A percentile compares a stretch with the other conserved stretches of the same genome.
phyloP scores from a whole-genome alignment of 345 rosid genomes.

The Psidium friedrichsthalianum region DNA sequence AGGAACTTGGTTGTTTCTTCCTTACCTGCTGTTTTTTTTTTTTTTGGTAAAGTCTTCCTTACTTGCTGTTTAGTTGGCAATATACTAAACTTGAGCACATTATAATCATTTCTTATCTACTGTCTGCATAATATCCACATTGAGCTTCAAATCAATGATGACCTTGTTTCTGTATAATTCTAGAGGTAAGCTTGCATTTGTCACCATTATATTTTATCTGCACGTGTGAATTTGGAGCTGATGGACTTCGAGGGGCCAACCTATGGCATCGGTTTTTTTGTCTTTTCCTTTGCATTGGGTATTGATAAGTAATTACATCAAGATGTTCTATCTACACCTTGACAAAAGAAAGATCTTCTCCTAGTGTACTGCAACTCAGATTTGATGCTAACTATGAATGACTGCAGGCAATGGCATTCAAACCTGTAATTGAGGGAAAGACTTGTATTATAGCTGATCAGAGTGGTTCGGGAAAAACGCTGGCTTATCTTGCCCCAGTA shows the following conservation, averaged over 20 bases:
- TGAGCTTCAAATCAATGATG: neutral
- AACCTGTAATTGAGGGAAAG: constrained; percentile 57
- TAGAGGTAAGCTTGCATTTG: neutral
- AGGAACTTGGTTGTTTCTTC: neutral
- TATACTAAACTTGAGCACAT: neutral
- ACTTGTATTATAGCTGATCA: constrained; percentile 91
- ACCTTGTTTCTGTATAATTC: neutral
- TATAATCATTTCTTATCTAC: neutral
- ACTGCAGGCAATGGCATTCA: constrained; percentile 82
- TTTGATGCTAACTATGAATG: constrained; percentile 1
- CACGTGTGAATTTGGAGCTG: neutral
- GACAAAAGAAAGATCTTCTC: neutral
- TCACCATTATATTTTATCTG: neutral
- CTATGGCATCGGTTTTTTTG: neutral
- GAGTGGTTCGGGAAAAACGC: constrained; percentile 97
- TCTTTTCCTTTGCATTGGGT: neutral
- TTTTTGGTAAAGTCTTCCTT: too few species aligned
- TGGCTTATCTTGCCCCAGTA: constrained; percentile 78
- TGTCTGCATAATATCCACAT: neutral
- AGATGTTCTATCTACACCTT: neutral
- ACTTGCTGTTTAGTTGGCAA: neutral
- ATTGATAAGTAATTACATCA: neutral
- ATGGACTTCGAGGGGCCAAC: neutral
- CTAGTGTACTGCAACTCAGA: neutral
- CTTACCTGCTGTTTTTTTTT: neutral